These are phyloP conservation scores for Metarhizium anisopliae DNA, from an alignment of 2,329 filamentous ascomycete species.

Conservation along the genomic window DNA sequence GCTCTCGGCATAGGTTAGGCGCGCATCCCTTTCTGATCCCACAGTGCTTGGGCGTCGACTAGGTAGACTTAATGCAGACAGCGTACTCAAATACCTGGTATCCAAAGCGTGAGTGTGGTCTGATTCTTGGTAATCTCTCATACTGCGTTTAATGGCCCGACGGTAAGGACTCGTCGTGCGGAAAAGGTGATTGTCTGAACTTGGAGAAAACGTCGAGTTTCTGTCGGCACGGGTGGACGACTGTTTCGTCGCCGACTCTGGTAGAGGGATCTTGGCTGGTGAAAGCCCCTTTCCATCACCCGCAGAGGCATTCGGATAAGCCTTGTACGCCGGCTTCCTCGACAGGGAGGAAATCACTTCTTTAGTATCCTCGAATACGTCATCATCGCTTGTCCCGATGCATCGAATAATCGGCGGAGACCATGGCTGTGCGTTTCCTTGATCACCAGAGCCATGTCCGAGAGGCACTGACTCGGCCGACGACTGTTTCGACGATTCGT, in stretches of 20 bases:
- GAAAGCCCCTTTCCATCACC: constrained; percentile 8
- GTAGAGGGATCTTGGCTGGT: neutral
- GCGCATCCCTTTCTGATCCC: constrained; percentile 29
- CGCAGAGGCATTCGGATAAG: constrained; percentile 7
- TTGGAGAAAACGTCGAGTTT: constrained; percentile 43
- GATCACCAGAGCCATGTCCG: constrained; percentile 10
- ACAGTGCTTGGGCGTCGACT: constrained; percentile 29
- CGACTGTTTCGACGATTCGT: neutral
- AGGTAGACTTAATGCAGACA: constrained; percentile 30
- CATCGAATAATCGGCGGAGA: constrained; percentile 22
- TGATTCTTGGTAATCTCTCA: constrained; percentile 25
- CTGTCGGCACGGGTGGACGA: constrained; percentile 27
- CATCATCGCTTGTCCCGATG: constrained; percentile 23
- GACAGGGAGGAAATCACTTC: neutral
- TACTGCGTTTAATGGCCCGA: constrained; percentile 38
- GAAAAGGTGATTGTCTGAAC: constrained; percentile 41
- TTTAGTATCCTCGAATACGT: constrained; percentile 17
- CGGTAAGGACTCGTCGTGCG: constrained; percentile 48
- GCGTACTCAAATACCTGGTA: constrained; percentile 29
- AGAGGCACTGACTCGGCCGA: constrained; percentile 5
- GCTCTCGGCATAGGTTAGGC: constrained; percentile 35
- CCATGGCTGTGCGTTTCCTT: constrained; percentile 9
- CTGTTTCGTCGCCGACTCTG: constrained; percentile 6
- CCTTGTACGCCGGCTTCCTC: constrained; percentile 1
- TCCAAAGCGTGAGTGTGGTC: constrained; percentile 17